Evolutionary conservation across 441 rosid species (phyloP).

Genomic region (Biscutella laevigata): DNA sequence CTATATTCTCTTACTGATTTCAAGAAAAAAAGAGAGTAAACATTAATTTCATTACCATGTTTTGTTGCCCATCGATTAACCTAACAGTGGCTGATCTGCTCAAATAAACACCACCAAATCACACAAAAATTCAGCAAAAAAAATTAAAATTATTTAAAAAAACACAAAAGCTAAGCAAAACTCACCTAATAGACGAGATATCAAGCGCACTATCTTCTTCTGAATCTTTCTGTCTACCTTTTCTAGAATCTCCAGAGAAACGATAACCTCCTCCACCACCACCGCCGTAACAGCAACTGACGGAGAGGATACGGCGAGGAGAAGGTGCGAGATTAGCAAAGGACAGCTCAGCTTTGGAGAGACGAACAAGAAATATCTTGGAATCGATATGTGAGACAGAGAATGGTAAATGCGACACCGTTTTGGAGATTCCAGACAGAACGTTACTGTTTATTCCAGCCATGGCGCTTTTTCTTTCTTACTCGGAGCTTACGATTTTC

Average conservation of each 20-base stretch:
- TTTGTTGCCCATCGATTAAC: constrained; percentile 63
- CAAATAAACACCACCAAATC: constrained; percentile 6
- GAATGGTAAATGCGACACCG: constrained; percentile 15
- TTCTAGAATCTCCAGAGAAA: constrained; percentile 33
- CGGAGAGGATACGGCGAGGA: constrained; percentile 22
- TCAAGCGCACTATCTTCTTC: constrained; percentile 63
- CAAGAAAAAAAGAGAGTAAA: no score
- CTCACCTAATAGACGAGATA: constrained; percentile 48
- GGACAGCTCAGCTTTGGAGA: constrained; percentile 24
- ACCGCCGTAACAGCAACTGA: constrained; percentile 55
- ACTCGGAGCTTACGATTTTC: background rate
- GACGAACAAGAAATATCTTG: constrained; percentile 38
- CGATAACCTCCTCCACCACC: constrained; percentile 43
- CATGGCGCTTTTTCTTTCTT: constrained; percentile 39
- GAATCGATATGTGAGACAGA: constrained; percentile 38
- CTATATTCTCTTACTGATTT: no score
- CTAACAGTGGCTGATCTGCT: constrained; percentile 71
- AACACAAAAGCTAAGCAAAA: no score
- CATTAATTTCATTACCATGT: no score
- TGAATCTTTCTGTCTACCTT: constrained; percentile 34
- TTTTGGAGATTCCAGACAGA: constrained; percentile 21
- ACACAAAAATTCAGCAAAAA: background rate
- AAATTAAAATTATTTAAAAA: background rate
- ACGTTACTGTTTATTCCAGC: constrained; percentile 48
- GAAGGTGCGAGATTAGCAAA: constrained; percentile 21